A percentile compares a stretch with the other conserved stretches of the same genome.
Evolutionary conservation across 2,329 filamentous ascomycete species (phyloP).

Genomic region (Tricladium varicosporioides): DNA sequence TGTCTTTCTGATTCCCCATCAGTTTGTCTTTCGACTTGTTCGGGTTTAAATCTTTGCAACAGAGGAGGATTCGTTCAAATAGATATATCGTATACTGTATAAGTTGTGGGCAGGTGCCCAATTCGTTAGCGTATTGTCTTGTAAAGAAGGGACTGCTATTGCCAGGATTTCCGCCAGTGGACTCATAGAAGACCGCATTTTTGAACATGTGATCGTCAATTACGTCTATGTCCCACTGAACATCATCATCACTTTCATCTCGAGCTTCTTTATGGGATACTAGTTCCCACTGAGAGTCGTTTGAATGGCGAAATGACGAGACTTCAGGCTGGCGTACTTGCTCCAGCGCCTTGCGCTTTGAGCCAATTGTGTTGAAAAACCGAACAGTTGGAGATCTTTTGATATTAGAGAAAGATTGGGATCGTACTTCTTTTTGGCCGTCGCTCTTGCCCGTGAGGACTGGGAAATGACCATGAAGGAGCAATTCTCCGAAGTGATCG

Average conservation of each 20-base stretch:
- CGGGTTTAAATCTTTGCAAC: constrained; percentile 90
- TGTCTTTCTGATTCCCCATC: constrained; percentile 62
- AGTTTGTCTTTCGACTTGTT: constrained; percentile 81
- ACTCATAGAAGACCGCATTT: constrained; percentile 16
- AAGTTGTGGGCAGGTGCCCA: constrained; percentile 21
- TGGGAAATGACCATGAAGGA: constrained; percentile 86
- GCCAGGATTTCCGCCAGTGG: constrained; percentile 8
- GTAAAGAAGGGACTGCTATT: constrained; percentile 16
- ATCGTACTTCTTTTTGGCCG: constrained; percentile 71
- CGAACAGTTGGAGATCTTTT: constrained; percentile 15
- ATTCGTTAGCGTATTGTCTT: constrained; percentile 25
- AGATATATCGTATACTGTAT: constrained; percentile 92
- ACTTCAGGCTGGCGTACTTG: neutral
- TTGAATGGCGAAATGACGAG: neutral
- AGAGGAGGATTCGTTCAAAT: constrained; percentile 91
- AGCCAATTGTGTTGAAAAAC: constrained; percentile 5
- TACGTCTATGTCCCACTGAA: constrained; percentile 3
- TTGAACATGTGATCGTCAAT: constrained; percentile 8
- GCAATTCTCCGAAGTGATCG: constrained; percentile 84
- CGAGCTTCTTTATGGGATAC: constrained; percentile 1
- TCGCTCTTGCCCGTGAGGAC: constrained; percentile 89
- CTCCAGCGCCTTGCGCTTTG: constrained; percentile 24
- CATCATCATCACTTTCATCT: constrained; percentile 9
- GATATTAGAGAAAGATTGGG: constrained; percentile 13
- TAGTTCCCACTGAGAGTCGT: constrained; percentile 7